phyloP scores from a whole-genome alignment of 441 rosid genomes.

The Raphanus hybrid region DNA sequence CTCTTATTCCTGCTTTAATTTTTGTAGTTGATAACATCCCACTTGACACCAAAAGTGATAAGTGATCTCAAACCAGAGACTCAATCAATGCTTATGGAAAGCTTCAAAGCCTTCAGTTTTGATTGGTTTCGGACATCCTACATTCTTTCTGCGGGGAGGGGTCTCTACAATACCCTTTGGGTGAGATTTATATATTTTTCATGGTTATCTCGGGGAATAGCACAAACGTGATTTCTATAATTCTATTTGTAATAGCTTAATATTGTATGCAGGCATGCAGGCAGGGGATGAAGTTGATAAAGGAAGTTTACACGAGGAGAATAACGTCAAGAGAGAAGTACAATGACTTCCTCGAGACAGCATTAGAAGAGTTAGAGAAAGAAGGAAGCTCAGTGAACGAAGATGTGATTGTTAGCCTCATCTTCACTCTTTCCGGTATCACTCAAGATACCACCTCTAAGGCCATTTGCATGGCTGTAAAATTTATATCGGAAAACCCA shows the following conservation, averaged over 20 bases:
- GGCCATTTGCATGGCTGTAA: constrained; percentile 19
- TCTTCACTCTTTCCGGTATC: constrained; percentile 3
- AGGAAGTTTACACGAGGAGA: not conserved
- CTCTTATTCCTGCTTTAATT: not conserved
- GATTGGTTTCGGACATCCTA: not conserved
- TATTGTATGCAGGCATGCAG: constrained; percentile 11
- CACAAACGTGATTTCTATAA: not conserved
- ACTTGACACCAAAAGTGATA: not conserved
- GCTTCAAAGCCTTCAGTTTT: not conserved
- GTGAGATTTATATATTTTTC: constrained; percentile 1
- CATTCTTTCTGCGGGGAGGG: constrained; percentile 11
- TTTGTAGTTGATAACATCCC: not conserved
- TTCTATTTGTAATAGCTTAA: too few species aligned
- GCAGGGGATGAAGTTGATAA: not conserved
- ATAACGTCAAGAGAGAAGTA: constrained; percentile 21
- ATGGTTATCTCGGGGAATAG: too few species aligned
- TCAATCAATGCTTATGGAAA: not conserved
- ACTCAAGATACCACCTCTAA: constrained; percentile 20
- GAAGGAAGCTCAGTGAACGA: constrained; percentile 13
- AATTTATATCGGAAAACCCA: constrained; percentile 33
- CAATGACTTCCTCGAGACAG: constrained; percentile 22
- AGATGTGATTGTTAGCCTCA: not conserved
- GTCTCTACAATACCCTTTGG: constrained; percentile 24
- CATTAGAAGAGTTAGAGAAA: constrained; percentile 26
- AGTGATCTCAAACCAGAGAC: not conserved